A percentile compares a stretch with the other conserved stretches of the same genome.
Evolutionary conservation across 2,329 filamentous ascomycete genomes (phyloP).

Genomic region (Exophiala bonariae): DNA sequence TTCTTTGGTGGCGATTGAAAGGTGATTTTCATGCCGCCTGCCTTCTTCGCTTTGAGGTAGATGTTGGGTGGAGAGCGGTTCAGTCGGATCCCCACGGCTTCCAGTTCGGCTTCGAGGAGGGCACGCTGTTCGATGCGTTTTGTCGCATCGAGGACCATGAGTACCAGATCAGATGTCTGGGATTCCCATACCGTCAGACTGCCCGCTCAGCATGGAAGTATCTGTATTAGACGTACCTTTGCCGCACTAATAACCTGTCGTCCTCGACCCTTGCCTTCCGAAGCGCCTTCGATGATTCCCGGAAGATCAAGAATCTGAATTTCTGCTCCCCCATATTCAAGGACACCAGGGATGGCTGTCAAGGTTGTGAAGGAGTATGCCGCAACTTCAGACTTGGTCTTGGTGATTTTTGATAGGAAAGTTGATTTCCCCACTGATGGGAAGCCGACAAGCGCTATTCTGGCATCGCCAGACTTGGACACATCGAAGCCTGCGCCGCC

Average conservation of each 20-base stretch:
- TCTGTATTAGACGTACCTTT: slow-evolving; percentile 66
- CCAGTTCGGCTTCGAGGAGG: slow-evolving; percentile 85
- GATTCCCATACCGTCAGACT: too few relatives aligned
- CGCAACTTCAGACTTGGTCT: slow-evolving; percentile 93
- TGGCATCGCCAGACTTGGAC: slow-evolving; percentile 92
- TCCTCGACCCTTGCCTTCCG: slow-evolving; percentile 93
- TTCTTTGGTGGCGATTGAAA: slow-evolving; percentile 87
- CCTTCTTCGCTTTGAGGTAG: slow-evolving; percentile 93
- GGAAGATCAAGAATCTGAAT: slow-evolving; percentile 97
- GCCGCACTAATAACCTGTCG: slow-evolving; percentile 96
- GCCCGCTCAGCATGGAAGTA: too few relatives aligned
- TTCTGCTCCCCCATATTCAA: slow-evolving; percentile 96
- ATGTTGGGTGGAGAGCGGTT: slow-evolving; percentile 96
- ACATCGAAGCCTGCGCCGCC: slow-evolving; percentile 85
- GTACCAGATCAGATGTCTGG: slow-evolving; percentile 68
- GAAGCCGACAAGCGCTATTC: slow-evolving; percentile 97
- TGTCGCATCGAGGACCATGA: slow-evolving; percentile 96
- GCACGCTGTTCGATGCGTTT: slow-evolving; percentile 93
- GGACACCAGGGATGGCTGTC: slow-evolving; percentile 93
- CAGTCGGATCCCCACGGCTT: slow-evolving; percentile 90
- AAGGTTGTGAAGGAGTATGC: slow-evolving; percentile 97
- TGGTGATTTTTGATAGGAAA: slow-evolving; percentile 97
- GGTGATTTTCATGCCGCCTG: slow-evolving; percentile 97
- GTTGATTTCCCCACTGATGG: slow-evolving; percentile 98
- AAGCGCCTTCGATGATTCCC: slow-evolving; percentile 95